Percentiles rank a stretch among this genome's conserved stretches.
phyloP scores from a whole-genome alignment of 2,329 filamentous ascomycete genomes.

The Trichoderma sp. region DNA sequence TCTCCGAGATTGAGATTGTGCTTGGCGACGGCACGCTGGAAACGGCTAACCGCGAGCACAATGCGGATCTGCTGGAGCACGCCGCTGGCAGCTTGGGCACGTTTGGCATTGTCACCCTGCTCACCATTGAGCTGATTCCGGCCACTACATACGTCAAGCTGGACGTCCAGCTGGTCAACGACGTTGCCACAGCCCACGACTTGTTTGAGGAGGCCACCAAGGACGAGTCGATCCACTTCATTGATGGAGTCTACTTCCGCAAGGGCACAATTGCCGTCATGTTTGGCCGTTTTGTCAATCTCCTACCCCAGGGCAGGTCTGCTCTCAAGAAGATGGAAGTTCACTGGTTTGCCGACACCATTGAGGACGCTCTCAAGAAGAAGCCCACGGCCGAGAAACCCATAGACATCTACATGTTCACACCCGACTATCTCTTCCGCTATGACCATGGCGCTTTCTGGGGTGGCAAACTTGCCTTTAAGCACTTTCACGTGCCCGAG shows the following conservation, averaged over 20 bases:
- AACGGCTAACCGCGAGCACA: conserved; percentile 44
- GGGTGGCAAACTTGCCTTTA: conserved; percentile 50
- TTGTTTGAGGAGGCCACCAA: conserved; percentile 37
- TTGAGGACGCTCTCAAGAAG: conserved; percentile 28
- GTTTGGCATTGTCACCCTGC: conserved; percentile 54
- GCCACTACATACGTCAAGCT: conserved; percentile 50
- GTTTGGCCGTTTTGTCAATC: conserved; percentile 47
- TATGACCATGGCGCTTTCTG: conserved; percentile 58
- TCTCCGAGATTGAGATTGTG: conserved; percentile 54
- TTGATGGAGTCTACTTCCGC: conserved; percentile 57
- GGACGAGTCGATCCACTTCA: conserved; percentile 44
- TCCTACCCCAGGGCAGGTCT: conserved; percentile 45
- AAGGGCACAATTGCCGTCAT: conserved; percentile 48
- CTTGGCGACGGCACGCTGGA: conserved; percentile 52
- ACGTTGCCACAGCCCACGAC: conserved; percentile 31
- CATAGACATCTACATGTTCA: conserved; percentile 37
- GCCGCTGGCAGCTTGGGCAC: conserved; percentile 54
- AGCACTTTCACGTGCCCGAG: conserved; percentile 52
- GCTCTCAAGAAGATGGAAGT: conserved; percentile 34
- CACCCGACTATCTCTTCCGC: conserved; percentile 55
- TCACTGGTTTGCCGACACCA: conserved; percentile 33
- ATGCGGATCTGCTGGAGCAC: conserved; percentile 51
- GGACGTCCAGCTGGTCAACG: conserved; percentile 42
- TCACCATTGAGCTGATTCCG: conserved; percentile 51
- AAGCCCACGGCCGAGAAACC: conserved; percentile 28